Evolutionary conservation across 176 grass and related monocot genomes (phyloP), one percentile per base, ranked within the genome.

Genomic region (Zea mays): DNA sequence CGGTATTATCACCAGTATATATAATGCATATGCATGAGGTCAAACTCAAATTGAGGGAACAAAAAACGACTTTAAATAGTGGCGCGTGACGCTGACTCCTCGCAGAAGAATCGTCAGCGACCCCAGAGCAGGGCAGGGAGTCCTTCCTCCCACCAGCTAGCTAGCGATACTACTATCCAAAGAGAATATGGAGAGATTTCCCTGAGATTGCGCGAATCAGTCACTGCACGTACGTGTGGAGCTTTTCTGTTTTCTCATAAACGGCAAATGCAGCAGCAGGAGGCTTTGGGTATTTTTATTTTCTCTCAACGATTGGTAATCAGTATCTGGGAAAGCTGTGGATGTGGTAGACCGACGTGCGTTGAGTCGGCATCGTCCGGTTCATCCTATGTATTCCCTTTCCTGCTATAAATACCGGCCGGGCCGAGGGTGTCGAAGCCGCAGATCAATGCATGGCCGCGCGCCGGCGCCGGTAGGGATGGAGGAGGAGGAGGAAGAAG

Each of bases 161-260:
- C 27, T 27, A 27, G 27, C 27, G 27, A 27, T 27, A 27, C 27
- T 27, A 27, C 27, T 27, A 71, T 81, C 82, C 48, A 50, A 58
- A 65, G 16, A 61, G 87, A 85, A 89, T 89, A 81, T 85, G 3
- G 5, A 81, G 5, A 81, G 86, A 85, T 89, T 61, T 89, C 19
- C 20, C 6, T 43, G 0, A 12, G 86, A 89, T 89, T 72, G 41
- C 11, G 16, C 60, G 72, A 65, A 88, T 72, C 72, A 3, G n/a
- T 8, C 72, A 3, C 33, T 8, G 14, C 57, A 48, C 64, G 27
- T 27, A 65, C 55, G 40, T 70, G 37, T 73, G 38, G 35, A 77
- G 3, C 9, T 48, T 65, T 54, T n/a, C 27, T n/a, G 9, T 33
- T 64, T 38, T 57, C 71, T 75, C 54, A 38, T 4, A 84, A 77